phyloP scores from a whole-genome alignment of 106 monocot genomes.

The Apostasia ramifera region DNA sequence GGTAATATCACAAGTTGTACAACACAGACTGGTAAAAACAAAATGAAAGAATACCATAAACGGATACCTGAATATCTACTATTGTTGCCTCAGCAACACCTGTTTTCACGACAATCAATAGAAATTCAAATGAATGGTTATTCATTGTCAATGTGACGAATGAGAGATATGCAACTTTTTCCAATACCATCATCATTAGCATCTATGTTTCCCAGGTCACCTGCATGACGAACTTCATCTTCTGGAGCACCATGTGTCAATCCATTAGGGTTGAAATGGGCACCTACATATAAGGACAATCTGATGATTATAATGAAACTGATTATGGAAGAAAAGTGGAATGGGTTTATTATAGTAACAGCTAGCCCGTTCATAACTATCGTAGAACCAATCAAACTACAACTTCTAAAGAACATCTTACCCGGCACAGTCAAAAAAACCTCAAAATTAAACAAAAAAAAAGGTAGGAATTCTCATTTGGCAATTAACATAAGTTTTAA shows the following conservation, averaged over 20 bases:
- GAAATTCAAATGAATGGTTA: background rate
- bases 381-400: background rate
- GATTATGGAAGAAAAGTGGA: background rate
- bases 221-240: constrained; percentile 71
- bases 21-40: background rate
- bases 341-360: background rate
- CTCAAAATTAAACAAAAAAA: constrained; percentile 3
- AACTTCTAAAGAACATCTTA: background rate
- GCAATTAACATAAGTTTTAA: background rate
- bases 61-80: constrained; percentile 64
- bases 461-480: background rate
- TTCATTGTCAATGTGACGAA: background rate
- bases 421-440: background rate
- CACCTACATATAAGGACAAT: constrained; percentile 17
- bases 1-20: background rate
- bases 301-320: background rate
- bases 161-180: background rate
- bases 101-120: constrained; percentile 19
- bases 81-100: constrained; percentile 83
- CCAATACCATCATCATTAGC: constrained; percentile 48
- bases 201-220: constrained; percentile 77
- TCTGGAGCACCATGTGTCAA: constrained; percentile 70
- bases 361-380: background rate
- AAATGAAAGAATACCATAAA: constrained; percentile 1
- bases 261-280: constrained; percentile 65